A percentile compares a stretch with the other conserved stretches of the same genome.
Conservation (phyloP, 768 basidiomycete species). For the Russula brevipes region DNA sequence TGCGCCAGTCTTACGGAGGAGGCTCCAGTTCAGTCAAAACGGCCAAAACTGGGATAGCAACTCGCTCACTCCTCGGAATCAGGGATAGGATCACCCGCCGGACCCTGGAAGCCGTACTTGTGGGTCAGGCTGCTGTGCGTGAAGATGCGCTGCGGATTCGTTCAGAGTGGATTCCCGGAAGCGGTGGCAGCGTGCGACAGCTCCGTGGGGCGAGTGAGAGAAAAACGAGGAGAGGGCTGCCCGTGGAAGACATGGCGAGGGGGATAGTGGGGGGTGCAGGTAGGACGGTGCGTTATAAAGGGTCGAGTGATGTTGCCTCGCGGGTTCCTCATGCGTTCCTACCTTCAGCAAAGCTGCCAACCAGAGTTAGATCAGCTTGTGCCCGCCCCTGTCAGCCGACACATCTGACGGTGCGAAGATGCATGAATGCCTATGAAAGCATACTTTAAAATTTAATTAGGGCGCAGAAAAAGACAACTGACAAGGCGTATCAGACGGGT, state of each 20-base stretch:
- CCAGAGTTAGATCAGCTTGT: background rate
- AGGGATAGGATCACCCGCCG: background rate
- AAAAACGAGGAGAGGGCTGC: background rate
- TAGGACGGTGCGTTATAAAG: background rate
- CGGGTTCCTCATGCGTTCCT: background rate
- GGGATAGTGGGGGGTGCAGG: background rate
- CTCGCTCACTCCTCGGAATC: constrained; percentile 6
- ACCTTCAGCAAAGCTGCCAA: background rate
- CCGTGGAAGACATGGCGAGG: background rate
- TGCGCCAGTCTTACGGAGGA: constrained; percentile 2
- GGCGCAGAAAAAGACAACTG: background rate
- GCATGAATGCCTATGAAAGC: background rate
- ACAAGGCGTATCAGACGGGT: background rate
- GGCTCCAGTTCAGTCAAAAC: background rate
- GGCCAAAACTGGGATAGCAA: background rate
- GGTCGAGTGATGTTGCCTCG: background rate
- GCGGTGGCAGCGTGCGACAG: background rate
- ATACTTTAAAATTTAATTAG: background rate
- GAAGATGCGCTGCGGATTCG: background rate
- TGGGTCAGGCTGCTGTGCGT: constrained; percentile 8
- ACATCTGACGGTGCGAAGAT: background rate
- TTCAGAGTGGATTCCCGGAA: constrained; percentile 2
- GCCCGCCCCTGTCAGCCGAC: background rate
- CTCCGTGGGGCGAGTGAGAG: background rate
- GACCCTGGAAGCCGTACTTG: constrained; percentile 1